Conservation (phyloP, 495 filamentous ascomycete species). For the Pseudomonodictys pantanalensis region DNA sequence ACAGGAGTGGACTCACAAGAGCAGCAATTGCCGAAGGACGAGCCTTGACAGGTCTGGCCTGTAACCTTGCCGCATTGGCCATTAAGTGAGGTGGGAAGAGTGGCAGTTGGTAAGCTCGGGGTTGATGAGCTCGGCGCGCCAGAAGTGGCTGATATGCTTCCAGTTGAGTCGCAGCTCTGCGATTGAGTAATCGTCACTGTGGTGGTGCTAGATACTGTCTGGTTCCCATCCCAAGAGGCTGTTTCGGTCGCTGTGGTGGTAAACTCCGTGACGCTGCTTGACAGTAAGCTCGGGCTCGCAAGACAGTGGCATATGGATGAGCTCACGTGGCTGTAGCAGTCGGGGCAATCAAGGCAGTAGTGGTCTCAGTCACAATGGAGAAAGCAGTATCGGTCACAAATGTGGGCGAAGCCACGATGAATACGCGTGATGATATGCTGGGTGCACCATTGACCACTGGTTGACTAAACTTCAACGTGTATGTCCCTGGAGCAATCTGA, state of each 20-base stretch:
- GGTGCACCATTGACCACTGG: constrained; percentile 5
- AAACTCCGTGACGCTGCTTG: constrained; percentile 5
- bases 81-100: constrained; percentile 3
- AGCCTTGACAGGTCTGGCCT: constrained; percentile 8
- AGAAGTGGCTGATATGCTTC: neutral
- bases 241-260: constrained; percentile 11
- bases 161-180: neutral
- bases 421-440: constrained; percentile 7
- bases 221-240: neutral
- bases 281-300: neutral
- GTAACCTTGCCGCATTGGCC: constrained; percentile 6
- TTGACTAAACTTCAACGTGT: constrained; percentile 19
- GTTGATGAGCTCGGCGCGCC: neutral
- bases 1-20: neutral
- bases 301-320: neutral
- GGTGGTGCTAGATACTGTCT: neutral
- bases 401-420: constrained; percentile 14
- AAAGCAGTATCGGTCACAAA: neutral
- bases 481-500: constrained; percentile 13
- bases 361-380: neutral
- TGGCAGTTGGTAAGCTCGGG: too few species aligned
- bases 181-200: neutral
- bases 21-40: constrained; percentile 18
- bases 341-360: neutral
- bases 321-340: constrained; percentile 18